Evolutionary conservation across 352 stramenopile genomes (phyloP), one percentile per base, ranked within the genome.

Genomic region (Thalassiosira mediterranea): DNA sequence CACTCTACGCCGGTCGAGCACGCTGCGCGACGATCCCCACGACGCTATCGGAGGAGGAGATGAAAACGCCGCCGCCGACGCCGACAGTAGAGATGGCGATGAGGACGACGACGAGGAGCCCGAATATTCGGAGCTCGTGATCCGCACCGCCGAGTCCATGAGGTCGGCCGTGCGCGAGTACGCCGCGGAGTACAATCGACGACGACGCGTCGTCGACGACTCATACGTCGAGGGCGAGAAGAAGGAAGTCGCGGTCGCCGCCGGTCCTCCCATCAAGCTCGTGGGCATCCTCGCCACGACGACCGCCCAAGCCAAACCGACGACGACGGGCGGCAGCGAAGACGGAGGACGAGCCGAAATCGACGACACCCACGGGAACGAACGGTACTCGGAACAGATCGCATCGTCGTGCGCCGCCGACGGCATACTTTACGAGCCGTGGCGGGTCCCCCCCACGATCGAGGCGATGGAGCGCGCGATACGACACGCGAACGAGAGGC

Each of bases 371-470:
- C 63, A 80, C 32, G 71, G 62, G 17, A 81, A 81, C 65, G 72
- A 81, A 49, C 38, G 28, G 32, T 91, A 90, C 62, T 85, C 80
- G n/a, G 65, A 87, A 68, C 70, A 74, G 40, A 90, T 90, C 59
- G 47, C 58, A 23, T 53, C 72, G 23, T 78, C 47, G 38, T 88
- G 76, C 47, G 34, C 52, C 5, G 46, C 79, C 38, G 86, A 91
- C 72, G 77, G 81, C 2, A 88, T 91, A 19, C 13, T 66, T 11
- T 91, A 89, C 62, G 81, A 90, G 60, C 37, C 83, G 1, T 82
- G 70, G 64, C 47, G 69, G 42, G 87, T 88, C 29, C 52, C 56
- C 23, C 59, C 66, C 13, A 64, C 46, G n/a, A 70, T 31, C 52
- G 54, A 60, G 31, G 63, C 65, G 25, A 37, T 84, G 19, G 68